Percentiles rank a stretch among this genome's conserved stretches.
Conservation (phyloP, 2,329 filamentous ascomycete genomes). For the Trichophyton equinum region DNA sequence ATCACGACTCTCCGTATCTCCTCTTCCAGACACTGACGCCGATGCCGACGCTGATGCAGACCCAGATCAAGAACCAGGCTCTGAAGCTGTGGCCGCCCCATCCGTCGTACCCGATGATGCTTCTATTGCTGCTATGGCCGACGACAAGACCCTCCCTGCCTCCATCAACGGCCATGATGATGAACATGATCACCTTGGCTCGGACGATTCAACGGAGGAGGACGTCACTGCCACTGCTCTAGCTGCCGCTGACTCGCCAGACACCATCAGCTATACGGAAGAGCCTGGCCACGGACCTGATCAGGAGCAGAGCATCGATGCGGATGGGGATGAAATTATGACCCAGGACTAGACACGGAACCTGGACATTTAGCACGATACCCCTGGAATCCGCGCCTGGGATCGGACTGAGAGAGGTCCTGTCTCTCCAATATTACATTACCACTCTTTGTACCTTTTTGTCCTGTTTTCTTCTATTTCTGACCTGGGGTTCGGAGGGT, state of each 20-base stretch:
- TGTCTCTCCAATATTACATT: not conserved
- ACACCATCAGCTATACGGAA: constrained; percentile 1
- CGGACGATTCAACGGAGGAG: constrained; percentile 9
- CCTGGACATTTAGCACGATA: too few relatives aligned
- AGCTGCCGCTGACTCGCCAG: constrained; percentile 2
- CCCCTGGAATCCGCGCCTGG: not conserved
- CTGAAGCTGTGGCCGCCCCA: not conserved
- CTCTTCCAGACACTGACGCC: not conserved
- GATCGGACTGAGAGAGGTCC: too few relatives aligned
- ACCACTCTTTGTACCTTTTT: not conserved
- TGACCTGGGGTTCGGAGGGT: not conserved
- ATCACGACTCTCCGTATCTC: not conserved
- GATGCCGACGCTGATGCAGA: not conserved
- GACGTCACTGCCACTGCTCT: constrained; percentile 9
- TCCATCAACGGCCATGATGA: not conserved
- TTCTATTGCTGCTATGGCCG: not conserved
- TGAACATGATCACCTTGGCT: not conserved
- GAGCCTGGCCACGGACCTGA: not conserved
- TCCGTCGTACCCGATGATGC: not conserved
- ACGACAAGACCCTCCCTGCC: not conserved
- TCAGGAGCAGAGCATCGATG: constrained; percentile 1
- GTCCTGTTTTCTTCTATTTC: not conserved
- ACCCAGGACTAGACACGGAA: constrained; percentile 4
- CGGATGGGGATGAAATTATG: constrained; percentile 11
- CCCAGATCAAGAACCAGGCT: not conserved